Base-by-base conservation (phyloP, 192 early-diverging fungal genomes). In the Backusella sp. region DNA sequence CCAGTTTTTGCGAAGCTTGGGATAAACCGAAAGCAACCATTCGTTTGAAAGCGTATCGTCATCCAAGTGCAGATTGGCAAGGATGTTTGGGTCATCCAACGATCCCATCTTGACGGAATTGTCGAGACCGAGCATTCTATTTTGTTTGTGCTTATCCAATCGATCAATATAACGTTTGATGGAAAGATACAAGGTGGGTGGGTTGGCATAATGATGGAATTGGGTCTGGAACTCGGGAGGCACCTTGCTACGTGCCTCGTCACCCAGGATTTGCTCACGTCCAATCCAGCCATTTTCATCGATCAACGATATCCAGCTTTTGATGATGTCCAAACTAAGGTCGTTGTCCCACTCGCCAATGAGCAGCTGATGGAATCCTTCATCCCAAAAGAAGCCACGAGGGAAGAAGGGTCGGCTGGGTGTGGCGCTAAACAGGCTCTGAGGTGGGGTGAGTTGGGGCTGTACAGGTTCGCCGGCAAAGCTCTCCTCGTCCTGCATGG, bases 321-420 rank as follows among this genome's bases (percentile, higher is more conserved):
- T 84, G 41, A 97, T 87, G 23, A 97, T 87, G 23, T 96, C 94
- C 37, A 96, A 73, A 76, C 95, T 92, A 73, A 98, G 82, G 77
- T 95, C 94, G 74, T 90, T 91, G 76, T 98, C 95, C 93, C 94
- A 98, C 56, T 86, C 86, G 1, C 93, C 91, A 68, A 98, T 84
- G 11, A 98, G 79, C 3, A 93, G 83, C 75, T 95, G 90, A 74
- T 96, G 95, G 80, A 97, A 98, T 0, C 97, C 97, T 81, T 96
- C 95, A 81, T 98, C 97, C 93, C 97, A 98, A 46, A 96, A 88
- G 71, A 97, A 98, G n/a, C 97, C 97, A 36, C 97, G 87, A 56
- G 97, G 96, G 79, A 98, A 98, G 79, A 98, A 98, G 15, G 97
- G 92, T 30, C 97, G 88, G 8, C 92, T 94, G 1, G 97, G 96